Evolutionary conservation across 2,329 filamentous ascomycete genomes (phyloP), one percentile per base, ranked within the genome.

Genomic region (Clonostachys rhizophaga): DNA sequence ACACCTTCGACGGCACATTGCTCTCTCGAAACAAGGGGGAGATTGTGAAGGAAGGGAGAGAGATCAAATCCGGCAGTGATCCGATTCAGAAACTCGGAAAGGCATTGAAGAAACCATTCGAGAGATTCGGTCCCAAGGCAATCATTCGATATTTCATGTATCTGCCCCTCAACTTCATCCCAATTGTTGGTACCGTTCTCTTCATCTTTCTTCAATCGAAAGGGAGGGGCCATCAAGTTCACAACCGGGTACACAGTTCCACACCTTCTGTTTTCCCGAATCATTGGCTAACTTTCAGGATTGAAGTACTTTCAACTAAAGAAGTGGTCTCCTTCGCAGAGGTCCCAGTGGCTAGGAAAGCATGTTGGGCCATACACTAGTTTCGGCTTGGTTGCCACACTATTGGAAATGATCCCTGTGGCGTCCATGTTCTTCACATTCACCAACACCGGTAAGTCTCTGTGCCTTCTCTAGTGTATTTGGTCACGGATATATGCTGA

Each of bases 141-240:
- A 66, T 96, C 41, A 70, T 96, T 37, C 76, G 89, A 50, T 92
- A 92, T 58, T 62, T 95, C 52, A 80, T 96, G 69, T 94, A 95
- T 62, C 74, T 96, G 40, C 91, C 92, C 11, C 76, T 97, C 50
- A 97, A 96, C 70, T 91, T 96, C 62, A 91, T 97, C 45, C 92
- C 92, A 0, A 78, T 96, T 1, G 81, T 96, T 16, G 92, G 92
- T 6, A 96, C 91, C 0, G 71, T 84, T 8, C 70, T 91, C 5
- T 97, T 95, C 65, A 78, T 96, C 34, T 63, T 87, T 30, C 63
- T 95, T 14, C 90, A 96, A 65, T 87, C 86, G 65, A 66, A 65
- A n/a, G 44, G 44, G 9, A 36, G 47, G 5, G 47, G 47, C 13
- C 13, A 46, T 40, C n/a, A 16, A 17, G 47, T 49, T 35, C 47